Evolutionary conservation across 2,329 filamentous ascomycete species (phyloP).

Genomic region (Pseudocercospora macadamiae): DNA sequence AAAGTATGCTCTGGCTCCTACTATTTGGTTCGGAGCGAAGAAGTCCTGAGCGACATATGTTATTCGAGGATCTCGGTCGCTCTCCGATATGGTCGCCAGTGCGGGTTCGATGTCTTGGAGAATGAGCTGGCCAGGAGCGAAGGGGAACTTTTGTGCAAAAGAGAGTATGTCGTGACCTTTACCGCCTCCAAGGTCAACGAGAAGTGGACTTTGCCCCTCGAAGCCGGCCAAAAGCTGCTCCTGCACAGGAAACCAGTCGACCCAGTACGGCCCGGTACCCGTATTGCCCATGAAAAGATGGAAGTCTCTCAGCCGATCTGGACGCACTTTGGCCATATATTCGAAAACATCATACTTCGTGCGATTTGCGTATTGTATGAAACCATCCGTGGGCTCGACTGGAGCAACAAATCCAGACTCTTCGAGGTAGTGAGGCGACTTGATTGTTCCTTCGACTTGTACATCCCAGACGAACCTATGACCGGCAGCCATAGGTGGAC

Average conservation of each 20-base stretch:
- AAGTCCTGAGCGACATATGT: neutral
- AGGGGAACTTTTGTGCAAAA: neutral
- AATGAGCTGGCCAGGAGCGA: neutral
- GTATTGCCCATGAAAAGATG: constrained; percentile 14
- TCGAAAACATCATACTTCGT: constrained; percentile 12
- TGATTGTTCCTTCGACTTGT: neutral
- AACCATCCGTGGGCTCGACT: neutral
- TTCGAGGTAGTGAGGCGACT: neutral
- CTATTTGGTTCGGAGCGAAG: neutral
- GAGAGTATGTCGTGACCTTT: constrained; percentile 2
- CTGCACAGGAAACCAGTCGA: constrained; percentile 7
- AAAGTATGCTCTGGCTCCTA: constrained; percentile 1
- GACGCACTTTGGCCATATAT: constrained; percentile 9
- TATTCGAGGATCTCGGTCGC: neutral
- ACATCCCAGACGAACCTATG: constrained; percentile 3
- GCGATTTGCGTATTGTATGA: constrained; percentile 1
- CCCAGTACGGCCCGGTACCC: constrained; percentile 5
- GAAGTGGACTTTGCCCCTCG: neutral
- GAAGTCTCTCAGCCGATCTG: constrained; percentile 8
- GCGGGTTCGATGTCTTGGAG: constrained; percentile 3
- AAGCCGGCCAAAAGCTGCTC: neutral
- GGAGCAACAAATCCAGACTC: neutral
- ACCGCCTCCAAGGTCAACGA: neutral
- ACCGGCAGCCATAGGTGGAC: neutral
- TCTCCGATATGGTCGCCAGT: neutral